Evolutionary conservation across 805 yeast genomes (phyloP), one percentile per base, ranked within the genome.

Genomic region (Zygoascus bituminiphila): DNA sequence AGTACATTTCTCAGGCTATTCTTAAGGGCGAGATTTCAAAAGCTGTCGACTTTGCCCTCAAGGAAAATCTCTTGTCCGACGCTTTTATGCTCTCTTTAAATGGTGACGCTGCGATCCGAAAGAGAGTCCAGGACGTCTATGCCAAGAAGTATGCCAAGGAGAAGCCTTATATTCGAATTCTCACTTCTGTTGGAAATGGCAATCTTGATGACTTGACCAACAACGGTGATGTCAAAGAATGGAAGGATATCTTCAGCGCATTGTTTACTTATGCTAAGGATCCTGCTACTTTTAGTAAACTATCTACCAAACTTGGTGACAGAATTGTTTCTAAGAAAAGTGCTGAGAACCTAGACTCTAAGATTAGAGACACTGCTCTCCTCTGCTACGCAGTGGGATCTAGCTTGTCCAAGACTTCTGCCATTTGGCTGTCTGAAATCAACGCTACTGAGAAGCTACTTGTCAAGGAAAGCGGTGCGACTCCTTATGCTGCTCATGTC

Each of bases 341-440:
- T 7, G 29, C 42, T 26, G 49, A 51, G 23, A 44, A 42, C 25
- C 33, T 29, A 12, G 46, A 48, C 17, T 25, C 50, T 12, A 51
- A 44, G 4, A 48, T 42, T 7, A 78, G 97, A 63, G 78, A 81
- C 57, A 76, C 81, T 61, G 95, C 98, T 2, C 70, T 91, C 42
- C 65, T 77, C 29, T 80, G 88, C 54, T 93, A 82, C 63, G 71
- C 88, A 54, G 84, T 88, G 19, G 96, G 96, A 25, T 77, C 80
- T 40, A 81, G 93, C 3, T 71, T 88, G 46, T 94, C 84, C 53
- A 84, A 82, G 60, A 81, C 88, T 42, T 78, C 95, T 4, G 64
- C 71, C 10, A 77, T 93, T 54, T 93, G 99, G 99, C 74, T 86
- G 46, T 71, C 78, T 23, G 98, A 93, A 65, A 69, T 84, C 59